phyloP scores from a whole-genome alignment of 192 early-diverging fungal species.

The Backusella circina region DNA sequence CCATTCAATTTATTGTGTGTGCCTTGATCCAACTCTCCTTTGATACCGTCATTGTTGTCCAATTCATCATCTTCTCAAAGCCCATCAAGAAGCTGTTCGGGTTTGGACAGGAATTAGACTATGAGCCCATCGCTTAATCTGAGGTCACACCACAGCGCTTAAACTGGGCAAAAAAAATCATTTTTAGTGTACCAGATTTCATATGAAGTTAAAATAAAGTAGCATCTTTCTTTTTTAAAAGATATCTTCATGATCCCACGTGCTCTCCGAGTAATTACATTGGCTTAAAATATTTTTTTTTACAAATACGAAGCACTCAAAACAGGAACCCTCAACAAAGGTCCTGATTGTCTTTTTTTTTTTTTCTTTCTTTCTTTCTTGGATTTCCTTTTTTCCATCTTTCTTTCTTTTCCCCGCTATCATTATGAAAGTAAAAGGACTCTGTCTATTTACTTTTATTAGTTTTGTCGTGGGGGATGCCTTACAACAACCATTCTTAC shows the following conservation, averaged over 20 bases:
- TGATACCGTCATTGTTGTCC: constrained; percentile 44
- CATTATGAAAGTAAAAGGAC: neutral
- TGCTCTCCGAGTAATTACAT: neutral
- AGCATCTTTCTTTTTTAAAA: neutral
- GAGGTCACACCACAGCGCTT: too few relatives aligned
- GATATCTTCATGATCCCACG: neutral
- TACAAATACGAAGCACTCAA: neutral
- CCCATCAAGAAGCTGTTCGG: constrained; percentile 7
- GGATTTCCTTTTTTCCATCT: neutral
- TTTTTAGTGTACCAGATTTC: too few relatives aligned
- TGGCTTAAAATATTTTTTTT: neutral
- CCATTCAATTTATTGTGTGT: constrained; percentile 53
- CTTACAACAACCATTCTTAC: neutral
- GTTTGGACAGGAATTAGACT: neutral
- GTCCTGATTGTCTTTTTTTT: neutral
- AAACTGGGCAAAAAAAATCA: too few relatives aligned
- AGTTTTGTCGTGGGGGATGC: neutral
- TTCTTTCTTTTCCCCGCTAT: neutral
- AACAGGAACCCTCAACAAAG: neutral
- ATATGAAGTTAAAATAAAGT: too few relatives aligned
- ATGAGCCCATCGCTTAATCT: constrained; percentile 11
- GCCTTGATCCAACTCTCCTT: constrained; percentile 52
- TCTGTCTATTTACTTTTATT: neutral
- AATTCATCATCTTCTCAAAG: constrained; percentile 49
- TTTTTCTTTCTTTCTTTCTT: neutral